Evolutionary conservation across 306 rosid species (phyloP).

Genomic region (Rosa multiflora): DNA sequence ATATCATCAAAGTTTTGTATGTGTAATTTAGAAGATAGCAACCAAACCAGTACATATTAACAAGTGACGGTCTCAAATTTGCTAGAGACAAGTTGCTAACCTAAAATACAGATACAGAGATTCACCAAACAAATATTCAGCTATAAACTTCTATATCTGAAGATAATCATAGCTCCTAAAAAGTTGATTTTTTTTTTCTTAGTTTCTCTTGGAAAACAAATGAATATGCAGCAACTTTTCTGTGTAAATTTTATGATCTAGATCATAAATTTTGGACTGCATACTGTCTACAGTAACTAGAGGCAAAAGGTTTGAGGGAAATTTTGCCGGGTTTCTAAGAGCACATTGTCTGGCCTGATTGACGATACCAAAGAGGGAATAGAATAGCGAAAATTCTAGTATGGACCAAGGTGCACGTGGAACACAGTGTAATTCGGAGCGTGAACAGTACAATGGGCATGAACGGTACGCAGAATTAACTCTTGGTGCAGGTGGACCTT

Average conservation of each 20-base stretch:
- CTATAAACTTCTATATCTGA: no score
- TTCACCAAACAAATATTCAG: no score
- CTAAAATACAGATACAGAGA: no score
- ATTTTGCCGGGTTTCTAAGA: background rate
- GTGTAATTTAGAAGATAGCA: background rate
- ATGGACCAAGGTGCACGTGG: no score
- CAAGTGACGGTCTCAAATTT: no score
- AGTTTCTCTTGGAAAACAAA: background rate
- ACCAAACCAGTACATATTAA: no score
- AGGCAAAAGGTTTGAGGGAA: background rate
- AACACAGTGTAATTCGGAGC: no score
- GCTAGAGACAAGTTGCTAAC: no score
- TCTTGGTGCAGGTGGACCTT: no score
- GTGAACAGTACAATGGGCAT: no score
- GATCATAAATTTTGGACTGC: background rate
- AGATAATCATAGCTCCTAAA: conserved; percentile 2
- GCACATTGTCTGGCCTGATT: conserved; percentile 3
- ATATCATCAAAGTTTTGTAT: background rate
- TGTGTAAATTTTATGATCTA: background rate
- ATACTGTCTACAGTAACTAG: background rate
- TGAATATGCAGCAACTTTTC: background rate
- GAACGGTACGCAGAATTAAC: no score
- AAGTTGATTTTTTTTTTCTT: background rate
- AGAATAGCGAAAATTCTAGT: background rate
- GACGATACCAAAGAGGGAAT: background rate